Percentiles rank a stretch among this genome's conserved stretches.
phyloP scores from a whole-genome alignment of 2,329 filamentous ascomycete genomes.

The Penicillium sp. region DNA sequence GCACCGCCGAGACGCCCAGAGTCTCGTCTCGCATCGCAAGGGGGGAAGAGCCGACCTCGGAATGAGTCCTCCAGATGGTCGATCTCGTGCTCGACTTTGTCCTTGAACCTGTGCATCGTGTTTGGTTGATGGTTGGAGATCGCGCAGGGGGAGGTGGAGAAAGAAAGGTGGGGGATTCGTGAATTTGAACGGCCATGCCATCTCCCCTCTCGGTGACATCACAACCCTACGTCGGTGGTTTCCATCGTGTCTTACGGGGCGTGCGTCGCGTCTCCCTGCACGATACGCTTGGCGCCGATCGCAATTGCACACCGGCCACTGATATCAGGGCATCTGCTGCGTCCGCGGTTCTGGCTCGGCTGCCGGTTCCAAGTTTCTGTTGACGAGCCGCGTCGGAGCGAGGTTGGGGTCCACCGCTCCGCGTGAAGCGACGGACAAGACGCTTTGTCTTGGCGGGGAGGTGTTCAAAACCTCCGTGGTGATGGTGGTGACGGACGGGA shows the following conservation, averaged over 20 bases:
- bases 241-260: no score
- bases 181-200: not conserved
- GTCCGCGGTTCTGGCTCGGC: no score
- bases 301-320: not conserved
- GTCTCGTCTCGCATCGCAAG: no score
- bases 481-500: no score
- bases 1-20: not conserved
- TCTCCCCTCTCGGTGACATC: conserved; percentile 3
- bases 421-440: no score
- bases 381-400: no score
- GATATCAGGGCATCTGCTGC: not conserved
- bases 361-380: no score
- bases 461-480: no score
- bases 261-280: no score
- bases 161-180: conserved; percentile 1
- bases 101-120: conserved; percentile 28
- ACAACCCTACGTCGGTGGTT: no score
- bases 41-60: conserved; percentile 22
- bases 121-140: not conserved
- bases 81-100: conserved; percentile 22
- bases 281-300: conserved; percentile 4
- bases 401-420: no score
- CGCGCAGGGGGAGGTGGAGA: not conserved
- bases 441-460: no score
- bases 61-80: conserved; percentile 26